A percentile compares a stretch with the other conserved stretches of the same genome.
phyloP scores from a whole-genome alignment of 2,329 filamentous ascomycete genomes.

The Monascus ruber region DNA sequence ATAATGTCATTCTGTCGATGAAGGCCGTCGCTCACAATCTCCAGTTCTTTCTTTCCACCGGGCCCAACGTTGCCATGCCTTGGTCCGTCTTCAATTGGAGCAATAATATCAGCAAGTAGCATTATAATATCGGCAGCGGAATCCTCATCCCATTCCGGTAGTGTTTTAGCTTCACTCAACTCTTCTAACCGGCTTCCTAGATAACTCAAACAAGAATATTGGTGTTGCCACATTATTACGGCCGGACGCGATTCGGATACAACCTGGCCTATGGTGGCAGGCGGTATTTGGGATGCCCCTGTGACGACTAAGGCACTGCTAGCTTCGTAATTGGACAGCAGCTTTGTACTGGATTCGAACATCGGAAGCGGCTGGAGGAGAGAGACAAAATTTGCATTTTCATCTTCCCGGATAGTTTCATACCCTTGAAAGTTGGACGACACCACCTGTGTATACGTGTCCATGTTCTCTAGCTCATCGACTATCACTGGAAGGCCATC shows the following conservation, averaged over 20 bases:
- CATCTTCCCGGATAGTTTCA: conserved; percentile 69
- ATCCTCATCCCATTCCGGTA: conserved; percentile 44
- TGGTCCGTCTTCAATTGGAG: conserved; percentile 23
- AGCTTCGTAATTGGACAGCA: conserved; percentile 10
- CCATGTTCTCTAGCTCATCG: conserved; percentile 55
- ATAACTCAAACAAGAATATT: conserved; percentile 69
- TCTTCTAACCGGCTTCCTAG: conserved; percentile 56
- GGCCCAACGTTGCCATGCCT: conserved; percentile 24
- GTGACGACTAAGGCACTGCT: conserved; percentile 25
- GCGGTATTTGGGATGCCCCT: conserved; percentile 26
- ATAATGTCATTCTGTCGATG: conserved; percentile 55
- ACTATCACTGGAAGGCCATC: conserved; percentile 45
- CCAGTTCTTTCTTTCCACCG: conserved; percentile 34
- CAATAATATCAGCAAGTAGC: conserved; percentile 60
- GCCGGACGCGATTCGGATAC: conserved; percentile 67
- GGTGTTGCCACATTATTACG: conserved; percentile 61
- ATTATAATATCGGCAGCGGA: conserved; percentile 62
- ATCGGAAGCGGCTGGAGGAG: conserved; percentile 48
- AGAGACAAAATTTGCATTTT: conserved; percentile 68
- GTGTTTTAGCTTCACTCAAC: conserved; percentile 40
- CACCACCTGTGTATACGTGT: conserved; percentile 67
- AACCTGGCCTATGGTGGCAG: conserved; percentile 42
- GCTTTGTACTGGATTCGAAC: conserved; percentile 20
- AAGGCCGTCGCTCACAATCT: conserved; percentile 39
- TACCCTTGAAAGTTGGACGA: conserved; percentile 62